Percentiles rank a stretch among this genome's conserved stretches.
These are phyloP conservation scores for Hanseniaspora uvarum DNA, from an alignment of 1,139 yeast species.

Conservation along the genomic window DNA sequence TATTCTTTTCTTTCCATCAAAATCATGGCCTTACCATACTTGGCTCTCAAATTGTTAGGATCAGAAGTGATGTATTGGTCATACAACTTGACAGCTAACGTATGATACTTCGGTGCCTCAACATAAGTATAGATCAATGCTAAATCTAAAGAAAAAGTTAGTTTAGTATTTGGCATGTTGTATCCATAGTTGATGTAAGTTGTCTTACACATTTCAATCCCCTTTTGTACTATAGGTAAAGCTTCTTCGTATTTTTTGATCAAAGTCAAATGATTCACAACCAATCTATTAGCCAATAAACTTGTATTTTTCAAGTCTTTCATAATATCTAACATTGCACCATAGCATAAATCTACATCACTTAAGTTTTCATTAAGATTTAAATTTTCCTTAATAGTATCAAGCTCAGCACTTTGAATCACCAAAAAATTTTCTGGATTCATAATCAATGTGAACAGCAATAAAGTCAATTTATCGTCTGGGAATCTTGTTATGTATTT, in stretches of 20 bases:
- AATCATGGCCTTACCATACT: slow-evolving; percentile 74
- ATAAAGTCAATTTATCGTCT: slow-evolving; percentile 51
- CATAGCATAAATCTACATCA: slow-evolving; percentile 41
- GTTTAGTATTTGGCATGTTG: slow-evolving; percentile 43
- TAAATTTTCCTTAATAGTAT: slow-evolving; percentile 18
- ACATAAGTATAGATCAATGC: slow-evolving; percentile 73
- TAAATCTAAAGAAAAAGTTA: slow-evolving; percentile 52
- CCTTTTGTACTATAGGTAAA: slow-evolving; percentile 50
- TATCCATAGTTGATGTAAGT: slow-evolving; percentile 41
- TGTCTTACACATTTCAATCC: slow-evolving; percentile 47
- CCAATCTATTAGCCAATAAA: slow-evolving; percentile 54
- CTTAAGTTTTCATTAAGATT: neutral
- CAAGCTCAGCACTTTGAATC: slow-evolving; percentile 29
- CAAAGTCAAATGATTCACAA: slow-evolving; percentile 51
- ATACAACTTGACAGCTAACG: slow-evolving; percentile 62
- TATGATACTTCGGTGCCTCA: slow-evolving; percentile 82
- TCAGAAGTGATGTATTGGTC: slow-evolving; percentile 47
- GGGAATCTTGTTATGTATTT: slow-evolving; percentile 51
- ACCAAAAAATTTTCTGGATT: slow-evolving; percentile 48
- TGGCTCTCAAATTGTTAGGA: slow-evolving; percentile 49
- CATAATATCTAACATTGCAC: slow-evolving; percentile 47
- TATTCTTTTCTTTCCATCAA: slow-evolving; percentile 55
- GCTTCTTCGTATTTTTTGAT: slow-evolving; percentile 57
- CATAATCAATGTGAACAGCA: slow-evolving; percentile 48
- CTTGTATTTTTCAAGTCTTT: slow-evolving; percentile 38